Conservation (phyloP, 495 filamentous ascomycete genomes). For the Bacidia gigantensis region DNA sequence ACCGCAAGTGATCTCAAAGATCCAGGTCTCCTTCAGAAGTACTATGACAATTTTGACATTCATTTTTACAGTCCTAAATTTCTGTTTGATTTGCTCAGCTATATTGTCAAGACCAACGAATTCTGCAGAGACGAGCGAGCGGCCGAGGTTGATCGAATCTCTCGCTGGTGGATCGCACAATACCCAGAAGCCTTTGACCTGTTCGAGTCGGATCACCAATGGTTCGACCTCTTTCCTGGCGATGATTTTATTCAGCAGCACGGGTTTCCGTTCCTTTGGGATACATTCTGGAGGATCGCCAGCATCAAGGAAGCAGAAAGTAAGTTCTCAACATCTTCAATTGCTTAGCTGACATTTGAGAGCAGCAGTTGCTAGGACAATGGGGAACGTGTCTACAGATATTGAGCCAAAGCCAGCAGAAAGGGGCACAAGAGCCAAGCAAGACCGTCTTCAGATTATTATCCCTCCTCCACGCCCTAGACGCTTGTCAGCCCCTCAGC, state of each 20-base stretch:
- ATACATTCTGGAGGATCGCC: constrained; percentile 11
- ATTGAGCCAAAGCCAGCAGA: too few species aligned
- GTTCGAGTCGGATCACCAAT: constrained; percentile 1
- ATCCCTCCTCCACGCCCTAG: background rate
- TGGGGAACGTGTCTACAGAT: too few species aligned
- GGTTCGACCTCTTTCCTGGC: constrained; percentile 15
- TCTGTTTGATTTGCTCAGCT: constrained; percentile 19
- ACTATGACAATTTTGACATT: constrained; percentile 40
- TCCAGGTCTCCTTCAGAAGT: constrained; percentile 28
- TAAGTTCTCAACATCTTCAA: background rate
- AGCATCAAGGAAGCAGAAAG: constrained; percentile 1
- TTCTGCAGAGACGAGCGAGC: background rate
- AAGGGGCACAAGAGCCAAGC: background rate
- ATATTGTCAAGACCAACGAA: constrained; percentile 11
- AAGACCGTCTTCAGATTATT: background rate
- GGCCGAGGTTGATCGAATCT: background rate
- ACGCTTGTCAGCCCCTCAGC: background rate
- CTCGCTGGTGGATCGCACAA: constrained; percentile 1
- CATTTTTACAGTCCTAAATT: constrained; percentile 31
- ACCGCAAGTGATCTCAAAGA: constrained; percentile 15
- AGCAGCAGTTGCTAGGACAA: too few species aligned
- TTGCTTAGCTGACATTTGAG: too few species aligned
- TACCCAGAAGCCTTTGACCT: constrained; percentile 6
- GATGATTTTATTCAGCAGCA: constrained; percentile 7
- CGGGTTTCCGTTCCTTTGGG: constrained; percentile 15